Conservation (phyloP, 2,329 filamentous ascomycete genomes). For the Fusarium torulosum region DNA sequence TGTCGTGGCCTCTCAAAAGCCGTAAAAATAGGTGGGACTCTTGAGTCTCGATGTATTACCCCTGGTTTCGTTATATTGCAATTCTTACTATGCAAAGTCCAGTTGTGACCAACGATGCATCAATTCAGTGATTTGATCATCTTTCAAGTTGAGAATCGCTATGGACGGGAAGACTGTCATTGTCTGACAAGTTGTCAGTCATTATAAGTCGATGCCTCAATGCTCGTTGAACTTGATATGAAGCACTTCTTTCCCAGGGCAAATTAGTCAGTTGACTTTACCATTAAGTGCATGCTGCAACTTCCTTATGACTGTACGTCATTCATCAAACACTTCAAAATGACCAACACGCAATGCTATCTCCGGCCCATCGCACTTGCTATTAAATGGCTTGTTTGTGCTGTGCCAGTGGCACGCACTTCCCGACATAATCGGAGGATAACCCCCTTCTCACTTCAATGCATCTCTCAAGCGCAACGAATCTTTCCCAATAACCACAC, state of each 20-base stretch:
- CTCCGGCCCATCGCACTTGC: not conserved
- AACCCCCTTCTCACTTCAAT: not conserved
- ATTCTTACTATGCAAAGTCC: not conserved
- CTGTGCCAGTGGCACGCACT: slow-evolving; percentile 16
- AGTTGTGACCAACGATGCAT: not conserved
- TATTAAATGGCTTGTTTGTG: slow-evolving; percentile 6
- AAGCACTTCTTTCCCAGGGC: not conserved
- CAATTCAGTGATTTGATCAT: not conserved
- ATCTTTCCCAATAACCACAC: not conserved
- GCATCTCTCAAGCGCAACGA: not conserved
- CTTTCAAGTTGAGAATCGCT: not conserved
- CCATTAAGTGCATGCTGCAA: not conserved
- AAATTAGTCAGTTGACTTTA: not conserved
- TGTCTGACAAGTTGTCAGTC: not conserved
- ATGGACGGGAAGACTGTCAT: not conserved
- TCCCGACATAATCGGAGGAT: not conserved
- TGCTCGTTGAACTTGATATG: not conserved
- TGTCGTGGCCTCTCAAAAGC: not conserved
- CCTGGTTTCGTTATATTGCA: not conserved
- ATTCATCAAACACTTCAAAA: not conserved
- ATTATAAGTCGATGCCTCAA: not conserved
- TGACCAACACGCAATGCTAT: not conserved
- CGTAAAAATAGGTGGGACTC: not conserved
- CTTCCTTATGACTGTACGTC: not conserved
- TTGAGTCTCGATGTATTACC: not conserved